Percentiles rank a stretch among this genome's conserved stretches.
Evolutionary conservation across 2,329 filamentous ascomycete genomes (phyloP).

Genomic region (Pseudocercospora vitis): DNA sequence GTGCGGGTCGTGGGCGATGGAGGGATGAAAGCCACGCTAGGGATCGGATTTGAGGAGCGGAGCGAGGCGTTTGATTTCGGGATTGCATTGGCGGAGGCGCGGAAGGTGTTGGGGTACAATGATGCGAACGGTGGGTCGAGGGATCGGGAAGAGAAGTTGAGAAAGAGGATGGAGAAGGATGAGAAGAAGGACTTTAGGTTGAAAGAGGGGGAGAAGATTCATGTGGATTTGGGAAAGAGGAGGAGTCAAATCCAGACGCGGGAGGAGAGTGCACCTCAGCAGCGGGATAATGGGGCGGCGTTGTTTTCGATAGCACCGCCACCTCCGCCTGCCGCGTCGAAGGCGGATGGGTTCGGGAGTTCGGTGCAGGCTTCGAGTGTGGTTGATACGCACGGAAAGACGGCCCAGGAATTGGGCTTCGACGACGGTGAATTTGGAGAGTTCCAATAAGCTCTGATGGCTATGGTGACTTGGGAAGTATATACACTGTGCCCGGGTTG

Average conservation of each 20-base stretch:
- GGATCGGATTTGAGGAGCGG: slow-evolving; percentile 84
- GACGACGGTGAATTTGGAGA: slow-evolving; percentile 88
- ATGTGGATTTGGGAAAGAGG: slow-evolving; percentile 64
- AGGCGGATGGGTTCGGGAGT: slow-evolving; percentile 55
- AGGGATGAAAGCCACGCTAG: slow-evolving; percentile 74
- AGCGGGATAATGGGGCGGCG: slow-evolving; percentile 44
- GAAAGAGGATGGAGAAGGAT: slow-evolving; percentile 48
- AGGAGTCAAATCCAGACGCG: slow-evolving; percentile 36
- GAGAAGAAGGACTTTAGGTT: slow-evolving; percentile 74
- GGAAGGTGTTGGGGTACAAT: slow-evolving; percentile 67
- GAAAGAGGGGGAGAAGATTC: slow-evolving; percentile 88
- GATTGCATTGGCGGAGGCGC: slow-evolving; percentile 74
- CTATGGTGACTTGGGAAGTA: neutral
- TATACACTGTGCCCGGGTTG: neutral
- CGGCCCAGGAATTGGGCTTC: slow-evolving; percentile 68
- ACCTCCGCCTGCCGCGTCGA: slow-evolving; percentile 58
- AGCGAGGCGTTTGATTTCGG: slow-evolving; percentile 84
- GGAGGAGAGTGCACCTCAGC: slow-evolving; percentile 41
- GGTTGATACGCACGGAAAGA: slow-evolving; percentile 26
- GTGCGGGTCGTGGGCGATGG: slow-evolving; percentile 73
- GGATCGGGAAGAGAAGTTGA: slow-evolving; percentile 25
- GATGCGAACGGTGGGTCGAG: slow-evolving; percentile 42
- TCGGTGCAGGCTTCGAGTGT: slow-evolving; percentile 65
- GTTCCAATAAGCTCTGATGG: slow-evolving; percentile 56
- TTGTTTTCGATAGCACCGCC: slow-evolving; percentile 76